Percentiles rank a stretch among this genome's conserved stretches.
Evolutionary conservation across 2,329 filamentous ascomycete genomes (phyloP).

Genomic region (Penicillium sp.): DNA sequence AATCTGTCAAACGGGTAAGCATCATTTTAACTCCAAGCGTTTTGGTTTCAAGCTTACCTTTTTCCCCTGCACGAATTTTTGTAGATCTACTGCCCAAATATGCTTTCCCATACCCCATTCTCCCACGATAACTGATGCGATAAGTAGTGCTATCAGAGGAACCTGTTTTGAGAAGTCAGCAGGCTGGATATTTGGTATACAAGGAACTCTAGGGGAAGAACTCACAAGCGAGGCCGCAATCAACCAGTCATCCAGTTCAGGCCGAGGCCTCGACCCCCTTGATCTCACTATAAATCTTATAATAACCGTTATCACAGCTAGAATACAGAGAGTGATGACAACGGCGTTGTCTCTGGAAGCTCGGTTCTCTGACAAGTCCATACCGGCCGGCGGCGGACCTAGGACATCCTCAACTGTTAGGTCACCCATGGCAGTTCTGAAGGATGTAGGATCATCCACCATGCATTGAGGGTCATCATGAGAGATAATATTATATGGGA

Average conservation of each 20-base stretch:
- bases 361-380: slow-evolving; percentile 1
- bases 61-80: background rate
- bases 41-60: background rate
- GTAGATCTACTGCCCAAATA: slow-evolving; percentile 5
- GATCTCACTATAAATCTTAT: slow-evolving; percentile 3
- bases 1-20: background rate
- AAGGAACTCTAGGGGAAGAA: background rate
- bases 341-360: background rate
- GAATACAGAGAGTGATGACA: background rate
- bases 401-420: background rate
- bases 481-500: background rate
- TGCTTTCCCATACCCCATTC: slow-evolving; percentile 12
- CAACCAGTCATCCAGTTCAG: slow-evolving; percentile 9
- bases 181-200: background rate
- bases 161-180: background rate
- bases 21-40: background rate
- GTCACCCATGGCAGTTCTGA: background rate
- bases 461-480: background rate
- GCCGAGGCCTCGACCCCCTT: background rate
- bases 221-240: slow-evolving; percentile 3
- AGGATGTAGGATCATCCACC: background rate
- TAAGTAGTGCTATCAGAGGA: background rate
- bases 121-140: background rate
- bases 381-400: slow-evolving; percentile 4
- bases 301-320: slow-evolving; percentile 1